Evolutionary conservation across 176 grass and related monocot species (phyloP).

Genomic region (Bonia amplexicaulis): DNA sequence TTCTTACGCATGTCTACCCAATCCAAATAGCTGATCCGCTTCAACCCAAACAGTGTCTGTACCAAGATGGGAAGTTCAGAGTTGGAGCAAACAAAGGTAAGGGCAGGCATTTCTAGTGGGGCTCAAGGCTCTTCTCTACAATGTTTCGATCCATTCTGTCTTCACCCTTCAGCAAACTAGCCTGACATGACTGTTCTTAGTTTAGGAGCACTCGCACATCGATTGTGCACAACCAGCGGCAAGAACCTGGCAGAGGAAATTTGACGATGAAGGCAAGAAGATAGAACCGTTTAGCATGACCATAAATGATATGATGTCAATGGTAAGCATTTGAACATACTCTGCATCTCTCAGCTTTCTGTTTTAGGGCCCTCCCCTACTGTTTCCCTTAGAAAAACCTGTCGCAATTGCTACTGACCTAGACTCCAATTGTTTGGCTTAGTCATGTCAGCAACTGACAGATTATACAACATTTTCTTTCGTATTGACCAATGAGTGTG

Average conservation of each 20-base stretch:
- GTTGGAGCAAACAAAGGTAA: slow-evolving; percentile 24
- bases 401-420: neutral
- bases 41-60: neutral
- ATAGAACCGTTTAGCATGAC: slow-evolving; percentile 31
- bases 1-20: neutral
- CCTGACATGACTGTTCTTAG: neutral
- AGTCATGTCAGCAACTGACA: neutral
- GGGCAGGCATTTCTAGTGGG: too few species aligned
- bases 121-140: neutral
- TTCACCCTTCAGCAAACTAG: neutral
- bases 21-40: neutral
- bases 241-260: slow-evolving; percentile 49
- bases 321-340: slow-evolving; percentile 38
- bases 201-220: slow-evolving; percentile 3
- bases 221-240: slow-evolving; percentile 18
- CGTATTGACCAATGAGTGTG: neutral
- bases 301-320: slow-evolving; percentile 27
- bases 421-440: neutral
- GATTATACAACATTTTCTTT: neutral
- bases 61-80: slow-evolving; percentile 19
- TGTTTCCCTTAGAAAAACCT: neutral
- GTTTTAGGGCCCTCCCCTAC: neutral
- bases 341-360: neutral
- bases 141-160: neutral
- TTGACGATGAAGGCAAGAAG: slow-evolving; percentile 67